A percentile compares a stretch with the other conserved stretches of the same genome.
phyloP scores from a whole-genome alignment of 768 basidiomycete genomes.

The Amyloporia xantha region DNA sequence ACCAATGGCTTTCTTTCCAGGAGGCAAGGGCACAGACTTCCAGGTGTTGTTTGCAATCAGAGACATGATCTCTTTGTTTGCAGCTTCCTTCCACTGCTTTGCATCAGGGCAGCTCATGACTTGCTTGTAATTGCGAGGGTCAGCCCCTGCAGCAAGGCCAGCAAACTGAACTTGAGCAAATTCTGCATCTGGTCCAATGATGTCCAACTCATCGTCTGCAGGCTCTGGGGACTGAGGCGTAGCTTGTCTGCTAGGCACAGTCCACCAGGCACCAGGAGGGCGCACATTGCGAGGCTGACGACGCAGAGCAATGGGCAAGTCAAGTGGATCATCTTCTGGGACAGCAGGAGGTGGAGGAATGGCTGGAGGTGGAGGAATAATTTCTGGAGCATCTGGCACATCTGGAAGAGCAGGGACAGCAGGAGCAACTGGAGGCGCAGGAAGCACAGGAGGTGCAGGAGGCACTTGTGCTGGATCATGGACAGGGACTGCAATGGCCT shows the following conservation, averaged over 20 bases:
- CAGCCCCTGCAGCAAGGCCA: background rate
- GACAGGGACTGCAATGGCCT: background rate
- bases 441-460: background rate
- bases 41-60: background rate
- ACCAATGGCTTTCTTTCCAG: conserved; percentile 12
- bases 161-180: background rate
- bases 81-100: background rate
- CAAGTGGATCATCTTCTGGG: background rate
- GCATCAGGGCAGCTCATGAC: background rate
- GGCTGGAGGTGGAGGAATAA: background rate
- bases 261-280: too few species aligned
- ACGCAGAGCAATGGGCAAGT: background rate
- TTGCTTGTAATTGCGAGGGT: background rate
- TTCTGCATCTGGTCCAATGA: background rate
- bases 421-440: background rate
- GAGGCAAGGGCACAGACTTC: background rate
- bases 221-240: background rate
- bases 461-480: too few species aligned
- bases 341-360: too few species aligned
- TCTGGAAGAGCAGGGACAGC: conserved; percentile 1
- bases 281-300: too few species aligned
- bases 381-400: background rate
- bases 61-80: background rate
- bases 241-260: too few species aligned
- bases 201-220: background rate